Base-by-base conservation (phyloP, 441 rosid genomes). In the Melastoma candidum region DNA sequence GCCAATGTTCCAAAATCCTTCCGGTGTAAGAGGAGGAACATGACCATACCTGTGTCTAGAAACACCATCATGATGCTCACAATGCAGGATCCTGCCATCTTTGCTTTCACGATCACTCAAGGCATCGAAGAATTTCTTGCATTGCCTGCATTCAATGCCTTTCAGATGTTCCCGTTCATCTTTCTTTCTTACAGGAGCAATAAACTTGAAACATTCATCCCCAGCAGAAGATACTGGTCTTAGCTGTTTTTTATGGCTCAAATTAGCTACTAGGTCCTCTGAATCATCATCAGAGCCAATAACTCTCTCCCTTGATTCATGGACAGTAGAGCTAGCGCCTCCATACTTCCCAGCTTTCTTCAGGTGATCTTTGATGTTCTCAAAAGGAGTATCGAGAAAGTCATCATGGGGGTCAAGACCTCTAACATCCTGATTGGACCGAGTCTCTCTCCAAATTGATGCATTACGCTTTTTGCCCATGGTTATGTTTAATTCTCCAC, bases 1-100 rank as follows among this genome's bases (percentile, higher is more conserved):
- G 39, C 98, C 95, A 51, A 90, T 87, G 63, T 90, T 85, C 96
- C 96, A 87, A 73, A 90, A 90, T 39, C 95, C 98, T 62, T 87
- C 98, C 24, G 97, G 97, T 56, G 97, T 89, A 74, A 78, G 26
- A 25, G 97, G 96, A 67, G 97, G 95, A 47, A 69, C 68, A 54
- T 17, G 22, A 17, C 22, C 22, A 17, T 17, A 17, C 22, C 22
- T 17, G 22, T 17, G 22, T 17, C 22, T 79, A 7, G 99, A 93
- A 63, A 86, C 96, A 54, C 93, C 97, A 32, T 84, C 95, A 58
- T 79, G 95, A 75, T 93, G 99, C 71, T 93, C 96, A 52, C 97
- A 89, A 51, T 92, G 83, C 32, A 72, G 45, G 61, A 56, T 73
- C 58, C 54, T 66, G 26, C 41, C 45, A 51, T 51, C 57, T 59